phyloP scores from a whole-genome alignment of 2,329 filamentous ascomycete genomes.

The Penicillium sp. region DNA sequence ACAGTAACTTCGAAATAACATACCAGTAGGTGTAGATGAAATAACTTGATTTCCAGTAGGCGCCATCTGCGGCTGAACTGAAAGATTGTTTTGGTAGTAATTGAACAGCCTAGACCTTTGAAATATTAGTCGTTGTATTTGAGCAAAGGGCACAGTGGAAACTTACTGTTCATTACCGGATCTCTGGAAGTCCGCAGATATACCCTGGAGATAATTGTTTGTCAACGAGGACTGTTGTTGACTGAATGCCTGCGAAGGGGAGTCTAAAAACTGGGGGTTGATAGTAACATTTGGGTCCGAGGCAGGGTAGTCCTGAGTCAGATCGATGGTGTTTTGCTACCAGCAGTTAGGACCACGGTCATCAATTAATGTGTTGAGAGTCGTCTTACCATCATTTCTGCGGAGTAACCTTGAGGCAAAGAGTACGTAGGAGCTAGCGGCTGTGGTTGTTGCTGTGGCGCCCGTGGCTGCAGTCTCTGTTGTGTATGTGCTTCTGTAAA shows the following conservation, averaged over 20 bases:
- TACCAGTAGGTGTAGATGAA: conserved; percentile 4
- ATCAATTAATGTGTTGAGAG: neutral
- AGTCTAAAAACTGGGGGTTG: conserved; percentile 39
- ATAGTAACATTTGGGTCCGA: conserved; percentile 32
- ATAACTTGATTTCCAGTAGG: conserved; percentile 2
- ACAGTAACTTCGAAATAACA: neutral
- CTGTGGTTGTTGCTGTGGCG: conserved; percentile 25
- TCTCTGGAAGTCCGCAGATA: conserved; percentile 27
- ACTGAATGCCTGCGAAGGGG: conserved; percentile 21
- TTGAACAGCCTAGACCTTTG: conserved; percentile 21
- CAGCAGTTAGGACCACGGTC: conserved; percentile 12
- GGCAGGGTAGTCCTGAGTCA: conserved; percentile 31
- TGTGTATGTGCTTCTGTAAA: conserved; percentile 27
- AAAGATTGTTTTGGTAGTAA: conserved; percentile 30
- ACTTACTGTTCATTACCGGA: conserved; percentile 30
- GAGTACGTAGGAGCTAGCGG: conserved; percentile 27
- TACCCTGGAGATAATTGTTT: conserved; percentile 31
- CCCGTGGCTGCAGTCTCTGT: conserved; percentile 12
- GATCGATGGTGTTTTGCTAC: conserved; percentile 29
- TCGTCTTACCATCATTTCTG: conserved; percentile 25
- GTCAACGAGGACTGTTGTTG: conserved; percentile 24
- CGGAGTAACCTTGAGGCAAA: conserved; percentile 27
- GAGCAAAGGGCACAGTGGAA: neutral
- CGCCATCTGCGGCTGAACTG: conserved; percentile 21
- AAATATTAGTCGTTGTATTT: neutral